A percentile compares a stretch with the other conserved stretches of the same genome.
Evolutionary conservation across 306 rosid genomes (phyloP).

Genomic region (Gillenia trifoliata): DNA sequence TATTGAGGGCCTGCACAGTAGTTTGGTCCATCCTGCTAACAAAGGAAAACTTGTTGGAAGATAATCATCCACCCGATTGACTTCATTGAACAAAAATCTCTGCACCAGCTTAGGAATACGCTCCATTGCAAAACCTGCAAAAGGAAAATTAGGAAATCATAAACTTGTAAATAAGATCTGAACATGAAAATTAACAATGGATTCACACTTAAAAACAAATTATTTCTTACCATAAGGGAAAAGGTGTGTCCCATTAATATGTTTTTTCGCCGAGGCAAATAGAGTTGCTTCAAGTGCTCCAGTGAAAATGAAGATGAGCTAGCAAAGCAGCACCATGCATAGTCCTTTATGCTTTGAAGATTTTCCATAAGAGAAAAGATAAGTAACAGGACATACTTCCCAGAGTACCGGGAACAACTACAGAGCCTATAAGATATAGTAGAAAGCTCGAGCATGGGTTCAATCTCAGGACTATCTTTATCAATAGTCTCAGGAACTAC

Average conservation of each 20-base stretch:
- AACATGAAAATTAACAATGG: background rate
- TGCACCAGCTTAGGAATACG: background rate
- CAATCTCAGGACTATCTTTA: background rate
- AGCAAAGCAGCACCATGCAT: background rate
- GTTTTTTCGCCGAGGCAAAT: background rate
- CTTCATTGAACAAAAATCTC: background rate
- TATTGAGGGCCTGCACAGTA: background rate
- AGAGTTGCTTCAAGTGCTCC: background rate
- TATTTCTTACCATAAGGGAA: background rate
- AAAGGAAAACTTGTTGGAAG: background rate
- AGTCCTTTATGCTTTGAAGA: background rate
- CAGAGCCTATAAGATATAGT: background rate
- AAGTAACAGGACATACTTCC: background rate
- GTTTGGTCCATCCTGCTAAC: background rate
- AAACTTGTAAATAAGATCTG: background rate
- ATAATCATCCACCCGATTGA: background rate
- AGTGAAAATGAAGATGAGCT: background rate
- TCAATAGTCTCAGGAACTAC: background rate
- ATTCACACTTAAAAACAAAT: background rate
- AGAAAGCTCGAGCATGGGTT: background rate
- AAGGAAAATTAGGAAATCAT: background rate
- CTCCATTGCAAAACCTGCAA: conserved; percentile 1
- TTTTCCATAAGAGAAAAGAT: background rate
- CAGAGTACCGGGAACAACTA: background rate
- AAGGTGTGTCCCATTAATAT: background rate